A percentile compares a stretch with the other conserved stretches of the same genome.
Evolutionary conservation across 345 rosid genomes (phyloP).

Genomic region (Aethionema arabicum): DNA sequence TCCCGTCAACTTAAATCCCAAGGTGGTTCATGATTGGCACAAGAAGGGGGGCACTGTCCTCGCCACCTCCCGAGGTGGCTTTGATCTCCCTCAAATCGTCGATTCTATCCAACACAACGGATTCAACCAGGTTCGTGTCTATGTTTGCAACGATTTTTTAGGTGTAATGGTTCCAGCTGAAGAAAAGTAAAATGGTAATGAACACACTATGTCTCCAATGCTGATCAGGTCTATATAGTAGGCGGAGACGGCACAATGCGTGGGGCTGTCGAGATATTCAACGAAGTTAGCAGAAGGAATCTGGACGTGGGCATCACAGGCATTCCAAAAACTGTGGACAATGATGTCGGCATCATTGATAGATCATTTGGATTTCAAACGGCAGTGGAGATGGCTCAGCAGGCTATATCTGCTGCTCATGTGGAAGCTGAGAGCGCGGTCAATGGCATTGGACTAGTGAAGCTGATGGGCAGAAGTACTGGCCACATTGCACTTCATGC

Average conservation of each 20-base stretch:
- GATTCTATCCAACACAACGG: conserved; percentile 56
- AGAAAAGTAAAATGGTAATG: no score
- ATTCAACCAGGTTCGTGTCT: conserved; percentile 59
- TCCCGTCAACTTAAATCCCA: conserved; percentile 52
- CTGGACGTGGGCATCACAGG: conserved; percentile 56
- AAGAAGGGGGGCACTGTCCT: conserved; percentile 83
- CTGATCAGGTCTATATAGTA: conserved; percentile 57
- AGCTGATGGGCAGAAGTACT: conserved; percentile 91
- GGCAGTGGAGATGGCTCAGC: conserved; percentile 87
- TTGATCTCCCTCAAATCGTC: conserved; percentile 64
- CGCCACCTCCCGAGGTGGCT: conserved; percentile 82
- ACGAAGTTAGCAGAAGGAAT: conserved; percentile 52
- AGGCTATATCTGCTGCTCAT: conserved; percentile 80
- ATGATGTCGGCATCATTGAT: conserved; percentile 84
- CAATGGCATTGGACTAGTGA: conserved; percentile 82
- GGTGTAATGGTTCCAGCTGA: no score
- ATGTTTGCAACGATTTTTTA: not conserved
- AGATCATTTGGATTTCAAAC: conserved; percentile 92
- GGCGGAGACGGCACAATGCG: conserved; percentile 94
- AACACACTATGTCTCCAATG: not conserved
- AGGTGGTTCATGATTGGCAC: conserved; percentile 70
- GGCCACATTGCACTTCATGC: conserved; percentile 90
- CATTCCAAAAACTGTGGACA: conserved; percentile 86
- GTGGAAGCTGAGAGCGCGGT: conserved; percentile 96
- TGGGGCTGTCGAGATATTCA: conserved; percentile 70